These are phyloP conservation scores for Coemansia sp. DNA, from an alignment of 192 early-diverging fungal genomes.

Conservation along the genomic window DNA sequence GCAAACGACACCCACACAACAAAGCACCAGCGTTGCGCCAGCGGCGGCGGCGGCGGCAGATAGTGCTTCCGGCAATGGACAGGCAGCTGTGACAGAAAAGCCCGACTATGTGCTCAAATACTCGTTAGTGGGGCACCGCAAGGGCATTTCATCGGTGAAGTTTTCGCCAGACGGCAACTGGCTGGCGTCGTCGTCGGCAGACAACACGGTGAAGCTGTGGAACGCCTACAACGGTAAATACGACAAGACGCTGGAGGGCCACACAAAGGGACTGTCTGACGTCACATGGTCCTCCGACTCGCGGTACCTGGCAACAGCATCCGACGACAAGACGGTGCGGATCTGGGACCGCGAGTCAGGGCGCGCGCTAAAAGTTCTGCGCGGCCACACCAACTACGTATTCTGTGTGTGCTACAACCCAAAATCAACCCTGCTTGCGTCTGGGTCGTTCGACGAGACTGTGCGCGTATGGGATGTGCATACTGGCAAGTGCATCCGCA, in stretches of 20 bases:
- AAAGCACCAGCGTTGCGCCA: constrained; percentile 12
- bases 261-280: constrained; percentile 91
- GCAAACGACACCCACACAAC: constrained; percentile 7
- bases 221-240: constrained; percentile 82
- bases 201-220: constrained; percentile 95
- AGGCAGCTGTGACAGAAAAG: constrained; percentile 37
- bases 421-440: constrained; percentile 88
- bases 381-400: constrained; percentile 95
- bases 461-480: constrained; percentile 96
- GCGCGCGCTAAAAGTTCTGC: constrained; percentile 70
- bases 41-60: constrained; percentile 7
- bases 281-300: constrained; percentile 96
- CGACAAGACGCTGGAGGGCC: constrained; percentile 84
- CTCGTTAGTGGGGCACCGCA: constrained; percentile 90
- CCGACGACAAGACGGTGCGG: constrained; percentile 93
- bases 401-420: constrained; percentile 98
- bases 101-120: constrained; percentile 86
- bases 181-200: constrained; percentile 87
- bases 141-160: constrained; percentile 92
- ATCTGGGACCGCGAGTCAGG: constrained; percentile 85
- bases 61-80: background rate
- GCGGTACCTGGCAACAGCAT: constrained; percentile 79
- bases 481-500: constrained; percentile 89
- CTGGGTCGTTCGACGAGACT: constrained; percentile 96
- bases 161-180: constrained; percentile 98